These are phyloP conservation scores for Isatis tinctoria DNA, from an alignment of 345 rosid genomes.

Conservation along the genomic window DNA sequence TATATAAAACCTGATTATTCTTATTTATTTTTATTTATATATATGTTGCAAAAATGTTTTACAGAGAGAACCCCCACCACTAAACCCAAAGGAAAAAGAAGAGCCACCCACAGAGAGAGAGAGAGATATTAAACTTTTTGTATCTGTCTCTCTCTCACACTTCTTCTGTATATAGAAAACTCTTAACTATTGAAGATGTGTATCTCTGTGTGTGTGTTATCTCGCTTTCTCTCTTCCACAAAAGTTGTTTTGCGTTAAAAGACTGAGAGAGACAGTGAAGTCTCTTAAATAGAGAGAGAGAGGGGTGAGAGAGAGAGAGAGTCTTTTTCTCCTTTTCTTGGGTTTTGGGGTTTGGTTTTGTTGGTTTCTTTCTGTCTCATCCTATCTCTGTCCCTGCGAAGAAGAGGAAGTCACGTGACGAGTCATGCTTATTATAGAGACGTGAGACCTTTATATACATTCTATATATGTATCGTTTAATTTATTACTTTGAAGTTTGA, in stretches of 20 bases:
- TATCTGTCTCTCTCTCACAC: constrained; percentile 21
- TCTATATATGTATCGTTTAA: background rate
- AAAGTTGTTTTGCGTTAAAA: constrained; percentile 34
- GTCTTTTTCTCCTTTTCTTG: constrained; percentile 22
- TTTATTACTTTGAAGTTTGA: constrained; percentile 26
- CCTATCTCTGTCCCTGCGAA: constrained; percentile 29
- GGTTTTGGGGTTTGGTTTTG: constrained; percentile 41
- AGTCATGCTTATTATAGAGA: constrained; percentile 33
- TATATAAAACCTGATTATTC: constrained; percentile 30
- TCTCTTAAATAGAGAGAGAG: constrained; percentile 35
- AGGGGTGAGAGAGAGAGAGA: background rate
- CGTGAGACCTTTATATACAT: constrained; percentile 24
- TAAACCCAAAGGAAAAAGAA: constrained; percentile 34
- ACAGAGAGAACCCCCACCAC: constrained; percentile 35
- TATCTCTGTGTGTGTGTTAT: constrained; percentile 25
- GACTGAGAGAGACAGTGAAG: constrained; percentile 41
- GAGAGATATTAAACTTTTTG: constrained; percentile 11
- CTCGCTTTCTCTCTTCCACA: constrained; percentile 37
- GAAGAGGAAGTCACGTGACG: constrained; percentile 60
- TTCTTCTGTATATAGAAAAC: constrained; percentile 37
- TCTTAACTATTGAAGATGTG: constrained; percentile 35
- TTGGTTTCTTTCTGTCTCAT: constrained; percentile 35
- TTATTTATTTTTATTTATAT: constrained; percentile 1
- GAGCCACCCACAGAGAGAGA: constrained; percentile 13
- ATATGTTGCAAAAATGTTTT: background rate